phyloP scores from a whole-genome alignment of 2,329 filamentous ascomycete genomes.

The Sporothrix phasma region DNA sequence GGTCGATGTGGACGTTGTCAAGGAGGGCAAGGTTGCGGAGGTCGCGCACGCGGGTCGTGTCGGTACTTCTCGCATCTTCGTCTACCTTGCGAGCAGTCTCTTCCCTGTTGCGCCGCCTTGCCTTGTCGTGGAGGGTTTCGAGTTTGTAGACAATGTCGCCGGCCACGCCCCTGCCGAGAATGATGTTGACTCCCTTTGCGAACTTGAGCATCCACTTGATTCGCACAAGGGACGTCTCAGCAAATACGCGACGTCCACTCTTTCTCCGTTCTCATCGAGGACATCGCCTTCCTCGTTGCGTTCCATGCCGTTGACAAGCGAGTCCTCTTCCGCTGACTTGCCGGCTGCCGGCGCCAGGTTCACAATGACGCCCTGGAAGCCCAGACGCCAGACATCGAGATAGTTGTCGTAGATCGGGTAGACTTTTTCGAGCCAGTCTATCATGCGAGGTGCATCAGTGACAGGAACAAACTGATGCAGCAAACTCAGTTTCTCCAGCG shows the following conservation, averaged over 20 bases:
- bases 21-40: conserved; percentile 65
- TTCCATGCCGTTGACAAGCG: conserved; percentile 48
- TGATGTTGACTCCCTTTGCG: conserved; percentile 56
- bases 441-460: conserved; percentile 58
- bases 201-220: conserved; percentile 81
- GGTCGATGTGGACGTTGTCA: conserved; percentile 60
- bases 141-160: conserved; percentile 53
- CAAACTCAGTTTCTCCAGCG: conserved; percentile 71
- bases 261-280: conserved; percentile 66
- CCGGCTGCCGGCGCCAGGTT: conserved; percentile 66
- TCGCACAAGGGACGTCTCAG: conserved; percentile 81
- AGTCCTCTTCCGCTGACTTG: conserved; percentile 47
- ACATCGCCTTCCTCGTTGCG: conserved; percentile 57
- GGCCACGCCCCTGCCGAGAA: conserved; percentile 43
- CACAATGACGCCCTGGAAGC: conserved; percentile 89
- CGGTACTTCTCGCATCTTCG: conserved; percentile 75
- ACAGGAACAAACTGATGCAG: conserved; percentile 73
- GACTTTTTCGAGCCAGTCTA: conserved; percentile 72
- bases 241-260: conserved; percentile 88
- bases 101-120: conserved; percentile 55
- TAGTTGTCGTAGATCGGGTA: conserved; percentile 77
- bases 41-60: conserved; percentile 70
- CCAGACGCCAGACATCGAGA: conserved; percentile 77
- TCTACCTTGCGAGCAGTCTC: conserved; percentile 66
- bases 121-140: conserved; percentile 63